A percentile compares a stretch with the other conserved stretches of the same genome.
These are phyloP conservation scores for Gynandropsis gynandra DNA, from an alignment of 345 rosid genomes.

Conservation along the genomic window DNA sequence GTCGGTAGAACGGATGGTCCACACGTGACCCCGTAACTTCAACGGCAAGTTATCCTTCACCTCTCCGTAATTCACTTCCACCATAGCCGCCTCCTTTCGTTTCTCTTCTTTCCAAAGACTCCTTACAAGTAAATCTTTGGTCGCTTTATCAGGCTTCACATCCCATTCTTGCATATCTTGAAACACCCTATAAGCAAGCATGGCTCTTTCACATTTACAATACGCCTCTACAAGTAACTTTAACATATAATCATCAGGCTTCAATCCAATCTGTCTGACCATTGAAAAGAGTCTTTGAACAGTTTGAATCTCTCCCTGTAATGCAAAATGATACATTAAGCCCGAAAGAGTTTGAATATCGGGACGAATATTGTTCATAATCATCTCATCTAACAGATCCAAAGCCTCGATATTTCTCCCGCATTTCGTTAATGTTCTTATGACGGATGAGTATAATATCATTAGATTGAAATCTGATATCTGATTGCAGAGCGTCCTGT, in stretches of 20 bases:
- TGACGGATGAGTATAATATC: slow-evolving; percentile 70
- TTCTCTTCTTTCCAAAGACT: slow-evolving; percentile 93
- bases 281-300: slow-evolving; percentile 61
- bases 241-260: slow-evolving; percentile 67
- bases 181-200: slow-evolving; percentile 70
- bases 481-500: slow-evolving; percentile 47
- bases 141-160: slow-evolving; percentile 53
- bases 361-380: slow-evolving; percentile 42
- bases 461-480: slow-evolving; percentile 49
- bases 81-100: slow-evolving; percentile 73
- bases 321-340: slow-evolving; percentile 67
- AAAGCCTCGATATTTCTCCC: slow-evolving; percentile 54
- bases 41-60: slow-evolving; percentile 37
- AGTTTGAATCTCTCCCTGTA: slow-evolving; percentile 61
- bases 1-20: slow-evolving; percentile 72
- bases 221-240: slow-evolving; percentile 72
- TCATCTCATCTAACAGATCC: slow-evolving; percentile 69
- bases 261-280: slow-evolving; percentile 65
- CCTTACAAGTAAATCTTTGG: slow-evolving; percentile 71
- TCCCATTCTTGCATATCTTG: slow-evolving; percentile 62
- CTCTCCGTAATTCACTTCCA: slow-evolving; percentile 51
- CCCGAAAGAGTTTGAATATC: slow-evolving; percentile 89
- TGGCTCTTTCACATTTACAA: slow-evolving; percentile 68
- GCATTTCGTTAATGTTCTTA: slow-evolving; percentile 76
- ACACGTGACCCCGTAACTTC: slow-evolving; percentile 53